Evolutionary conservation across 331 rosid genomes (phyloP), one percentile per base, ranked within the genome.

Genomic region (Ulmus americana): DNA sequence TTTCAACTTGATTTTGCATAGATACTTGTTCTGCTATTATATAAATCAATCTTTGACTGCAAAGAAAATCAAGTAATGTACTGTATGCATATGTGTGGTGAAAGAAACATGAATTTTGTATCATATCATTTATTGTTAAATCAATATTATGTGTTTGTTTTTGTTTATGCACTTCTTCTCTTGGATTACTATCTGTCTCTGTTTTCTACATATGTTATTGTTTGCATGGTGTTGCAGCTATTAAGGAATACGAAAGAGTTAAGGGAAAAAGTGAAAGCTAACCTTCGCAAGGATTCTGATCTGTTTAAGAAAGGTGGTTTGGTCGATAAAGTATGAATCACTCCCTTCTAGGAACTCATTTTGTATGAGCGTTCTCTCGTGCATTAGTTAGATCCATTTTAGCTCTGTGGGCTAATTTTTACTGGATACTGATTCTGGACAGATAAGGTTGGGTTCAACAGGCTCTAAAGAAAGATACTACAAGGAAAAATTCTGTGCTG

Each of bases 391-490:
- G 18, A 49, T 49, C 0, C 35, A 1, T 28, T 28, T 28, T 28
- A 28, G 5, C 63, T 59, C 14, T 64, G 45, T 12, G 15, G 7
- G 3, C 1, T 38, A 5, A 6, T 4, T 58, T 5, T 0, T 16
- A 11, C 44, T 16, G 45, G 39, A 61, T 46, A 12, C 10, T 52
- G 13, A 22, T 12, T 69, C 50, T 13, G 57, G 50, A 40, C 72
- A 84, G 87, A 67, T 86, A 8, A 76, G 59, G 71, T 48, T 75
- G 4, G 82, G 85, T 28, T 40, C 39, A 1, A 1, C 8, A 39
- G 85, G 82, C 0, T 81, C 38, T 46, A 81, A 81, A 67, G 78
- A 75, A 47, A 75, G 94, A 13, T 86, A 83, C 28, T 86, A 77
- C 64, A 79, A 73, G 53, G 63, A 46, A 20, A 86, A 79, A 60